These are phyloP conservation scores for Paraphoma sp. DNA, from an alignment of 2,329 filamentous ascomycete genomes.

Conservation along the genomic window DNA sequence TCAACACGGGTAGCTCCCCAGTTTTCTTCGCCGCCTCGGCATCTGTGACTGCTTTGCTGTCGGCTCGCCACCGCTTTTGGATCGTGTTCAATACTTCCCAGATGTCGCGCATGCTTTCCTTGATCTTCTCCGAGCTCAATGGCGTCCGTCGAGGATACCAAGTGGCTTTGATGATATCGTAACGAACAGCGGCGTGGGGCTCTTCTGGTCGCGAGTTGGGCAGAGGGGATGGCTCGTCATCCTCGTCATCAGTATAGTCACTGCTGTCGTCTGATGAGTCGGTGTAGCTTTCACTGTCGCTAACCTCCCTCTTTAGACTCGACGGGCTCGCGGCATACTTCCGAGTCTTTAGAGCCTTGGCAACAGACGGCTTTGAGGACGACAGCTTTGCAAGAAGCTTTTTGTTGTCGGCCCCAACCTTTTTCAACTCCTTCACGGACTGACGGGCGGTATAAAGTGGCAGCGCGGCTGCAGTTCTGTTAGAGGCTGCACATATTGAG, in stretches of 20 bases:
- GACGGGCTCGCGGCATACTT: slow-evolving; percentile 13
- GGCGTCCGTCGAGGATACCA: slow-evolving; percentile 64
- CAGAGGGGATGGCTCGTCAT: slow-evolving; percentile 62
- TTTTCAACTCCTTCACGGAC: slow-evolving; percentile 55
- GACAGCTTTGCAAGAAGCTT: slow-evolving; percentile 45
- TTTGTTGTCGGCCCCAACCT: slow-evolving; percentile 50
- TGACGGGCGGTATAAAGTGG: slow-evolving; percentile 52
- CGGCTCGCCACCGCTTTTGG: slow-evolving; percentile 67
- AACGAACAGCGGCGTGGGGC: slow-evolving; percentile 60
- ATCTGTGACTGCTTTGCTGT: slow-evolving; percentile 61
- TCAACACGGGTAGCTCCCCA: slow-evolving; percentile 61
- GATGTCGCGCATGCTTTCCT: slow-evolving; percentile 61
- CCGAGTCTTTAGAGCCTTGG: slow-evolving; percentile 24
- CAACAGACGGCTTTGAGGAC: slow-evolving; percentile 27
- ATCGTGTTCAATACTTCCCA: slow-evolving; percentile 67
- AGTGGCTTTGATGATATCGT: slow-evolving; percentile 67
- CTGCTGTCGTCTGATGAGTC: slow-evolving; percentile 59
- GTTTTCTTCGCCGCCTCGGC: slow-evolving; percentile 65
- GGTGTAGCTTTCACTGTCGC: slow-evolving; percentile 54
- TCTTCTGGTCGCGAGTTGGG: slow-evolving; percentile 60
- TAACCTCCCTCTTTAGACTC: slow-evolving; percentile 38
- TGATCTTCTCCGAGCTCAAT: slow-evolving; percentile 59
- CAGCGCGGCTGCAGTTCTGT: slow-evolving; percentile 43
- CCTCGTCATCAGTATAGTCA: slow-evolving; percentile 61
- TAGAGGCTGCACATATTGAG: slow-evolving; percentile 17